phyloP scores from a whole-genome alignment of 1,139 yeast genomes.

The Hanseniaspora sp. region DNA sequence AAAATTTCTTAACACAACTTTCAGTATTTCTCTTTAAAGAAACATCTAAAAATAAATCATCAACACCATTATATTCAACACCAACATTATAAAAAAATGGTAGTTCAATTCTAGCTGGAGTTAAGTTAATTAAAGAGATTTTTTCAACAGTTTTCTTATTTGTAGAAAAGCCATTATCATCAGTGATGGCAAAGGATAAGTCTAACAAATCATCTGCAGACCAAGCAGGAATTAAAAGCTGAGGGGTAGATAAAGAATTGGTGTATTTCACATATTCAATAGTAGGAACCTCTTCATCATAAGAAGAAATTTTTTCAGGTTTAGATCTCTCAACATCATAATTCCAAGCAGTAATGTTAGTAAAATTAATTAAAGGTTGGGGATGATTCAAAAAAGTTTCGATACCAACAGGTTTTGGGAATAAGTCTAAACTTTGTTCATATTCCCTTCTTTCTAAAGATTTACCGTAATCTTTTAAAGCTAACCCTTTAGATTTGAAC shows the following conservation, averaged over 20 bases:
- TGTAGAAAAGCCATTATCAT: not conserved
- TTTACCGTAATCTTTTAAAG: conserved; percentile 16
- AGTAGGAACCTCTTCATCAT: conserved; percentile 18
- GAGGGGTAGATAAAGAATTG: conserved; percentile 22
- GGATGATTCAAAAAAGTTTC: conserved; percentile 12
- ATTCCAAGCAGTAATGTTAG: conserved; percentile 16
- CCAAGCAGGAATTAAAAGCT: conserved; percentile 22
- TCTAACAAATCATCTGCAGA: conserved; percentile 16
- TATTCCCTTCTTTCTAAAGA: conserved; percentile 16
- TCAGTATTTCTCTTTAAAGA: conserved; percentile 10
- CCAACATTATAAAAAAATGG: conserved; percentile 3
- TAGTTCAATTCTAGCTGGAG: not conserved
- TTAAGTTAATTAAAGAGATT: not conserved
- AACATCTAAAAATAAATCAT: conserved; percentile 13
- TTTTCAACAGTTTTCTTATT: conserved; percentile 1
- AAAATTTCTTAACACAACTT: not conserved
- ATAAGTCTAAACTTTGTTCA: conserved; percentile 11
- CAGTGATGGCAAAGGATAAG: conserved; percentile 18
- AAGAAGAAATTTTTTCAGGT: conserved; percentile 14
- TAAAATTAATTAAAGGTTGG: conserved; percentile 7
- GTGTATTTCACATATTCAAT: conserved; percentile 22
- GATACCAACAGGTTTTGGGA: conserved; percentile 9
- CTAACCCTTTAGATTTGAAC: conserved; percentile 14
- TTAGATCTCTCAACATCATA: conserved; percentile 14
- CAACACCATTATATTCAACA: conserved; percentile 5